A percentile compares a stretch with the other conserved stretches of the same genome.
These are phyloP conservation scores for Gentiana macrophylla DNA, from an alignment of 257 asterid species.

Conservation along the genomic window DNA sequence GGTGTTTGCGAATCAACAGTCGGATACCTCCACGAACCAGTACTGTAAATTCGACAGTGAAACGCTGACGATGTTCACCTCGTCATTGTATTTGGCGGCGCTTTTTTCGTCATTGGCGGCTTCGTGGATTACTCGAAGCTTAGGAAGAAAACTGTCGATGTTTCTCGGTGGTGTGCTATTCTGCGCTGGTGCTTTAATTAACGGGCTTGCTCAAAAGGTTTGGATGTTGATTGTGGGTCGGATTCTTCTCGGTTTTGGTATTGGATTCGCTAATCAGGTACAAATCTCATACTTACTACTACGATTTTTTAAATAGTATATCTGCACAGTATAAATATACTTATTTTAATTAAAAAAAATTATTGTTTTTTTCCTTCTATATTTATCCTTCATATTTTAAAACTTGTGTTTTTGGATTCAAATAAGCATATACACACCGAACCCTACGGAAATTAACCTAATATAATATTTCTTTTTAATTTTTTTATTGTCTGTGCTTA, in stretches of 20 bases:
- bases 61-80: conserved; percentile 63
- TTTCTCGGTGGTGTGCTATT: conserved; percentile 61
- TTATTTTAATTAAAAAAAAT: too few relatives aligned
- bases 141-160: conserved; percentile 70
- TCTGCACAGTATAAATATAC: too few relatives aligned
- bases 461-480: too few relatives aligned
- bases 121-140: conserved; percentile 43
- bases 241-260: conserved; percentile 68
- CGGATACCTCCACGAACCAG: conserved; percentile 44
- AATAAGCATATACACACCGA: too few relatives aligned
- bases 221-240: conserved; percentile 81
- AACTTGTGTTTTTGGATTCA: too few relatives aligned
- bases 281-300: background rate
- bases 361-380: too few relatives aligned
- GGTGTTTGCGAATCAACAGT: conserved; percentile 40
- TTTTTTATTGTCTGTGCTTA: too few relatives aligned
- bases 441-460: too few relatives aligned
- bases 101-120: conserved; percentile 61
- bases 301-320: too few relatives aligned
- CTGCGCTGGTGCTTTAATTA: conserved; percentile 65
- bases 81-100: conserved; percentile 81
- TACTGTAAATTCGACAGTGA: conserved; percentile 80
- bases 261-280: conserved; percentile 92
- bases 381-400: too few relatives aligned
- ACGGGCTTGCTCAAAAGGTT: conserved; percentile 51